These are phyloP conservation scores for Chaetomiaceae sp. DNA, from an alignment of 2,329 filamentous ascomycete genomes.

Conservation along the genomic window DNA sequence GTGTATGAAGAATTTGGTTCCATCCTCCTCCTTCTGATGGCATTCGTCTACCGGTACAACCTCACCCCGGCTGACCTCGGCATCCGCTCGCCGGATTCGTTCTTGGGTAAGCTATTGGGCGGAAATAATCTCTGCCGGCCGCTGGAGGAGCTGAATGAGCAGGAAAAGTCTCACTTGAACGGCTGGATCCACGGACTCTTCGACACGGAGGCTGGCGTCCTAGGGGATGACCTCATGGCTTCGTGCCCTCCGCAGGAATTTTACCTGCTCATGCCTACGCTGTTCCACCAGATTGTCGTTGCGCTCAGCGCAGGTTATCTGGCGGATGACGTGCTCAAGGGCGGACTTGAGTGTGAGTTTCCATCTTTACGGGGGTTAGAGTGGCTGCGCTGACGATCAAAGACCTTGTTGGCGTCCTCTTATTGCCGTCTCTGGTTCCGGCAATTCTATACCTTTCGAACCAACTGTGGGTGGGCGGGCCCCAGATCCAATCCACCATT, in stretches of 20 bases:
- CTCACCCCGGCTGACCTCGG: constrained; percentile 63
- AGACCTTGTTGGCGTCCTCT: constrained; percentile 75
- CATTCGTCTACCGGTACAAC: constrained; percentile 71
- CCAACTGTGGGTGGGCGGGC: constrained; percentile 62
- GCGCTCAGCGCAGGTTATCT: constrained; percentile 64
- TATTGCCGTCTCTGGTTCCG: constrained; percentile 72
- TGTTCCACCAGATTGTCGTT: constrained; percentile 71
- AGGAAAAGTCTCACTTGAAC: constrained; percentile 62
- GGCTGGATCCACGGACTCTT: constrained; percentile 78
- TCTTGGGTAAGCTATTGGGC: constrained; percentile 62
- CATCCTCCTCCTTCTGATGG: constrained; percentile 67
- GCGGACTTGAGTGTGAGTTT: constrained; percentile 68
- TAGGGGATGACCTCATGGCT: constrained; percentile 76
- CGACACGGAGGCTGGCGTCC: constrained; percentile 65
- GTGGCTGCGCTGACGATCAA: constrained; percentile 15
- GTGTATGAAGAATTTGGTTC: constrained; percentile 83
- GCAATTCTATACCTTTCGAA: constrained; percentile 68
- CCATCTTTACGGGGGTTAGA: constrained; percentile 6
- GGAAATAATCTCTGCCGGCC: constrained; percentile 54
- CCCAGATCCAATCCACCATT: constrained; percentile 61
- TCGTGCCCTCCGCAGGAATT: constrained; percentile 80
- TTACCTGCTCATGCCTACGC: constrained; percentile 69
- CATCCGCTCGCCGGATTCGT: constrained; percentile 55
- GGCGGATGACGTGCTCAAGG: constrained; percentile 65
- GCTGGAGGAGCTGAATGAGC: constrained; percentile 56